Evolutionary conservation across 1,284 basidiomycete species (phyloP), one percentile per base, ranked within the genome.

Genomic region (Naganishia liquefaciens): DNA sequence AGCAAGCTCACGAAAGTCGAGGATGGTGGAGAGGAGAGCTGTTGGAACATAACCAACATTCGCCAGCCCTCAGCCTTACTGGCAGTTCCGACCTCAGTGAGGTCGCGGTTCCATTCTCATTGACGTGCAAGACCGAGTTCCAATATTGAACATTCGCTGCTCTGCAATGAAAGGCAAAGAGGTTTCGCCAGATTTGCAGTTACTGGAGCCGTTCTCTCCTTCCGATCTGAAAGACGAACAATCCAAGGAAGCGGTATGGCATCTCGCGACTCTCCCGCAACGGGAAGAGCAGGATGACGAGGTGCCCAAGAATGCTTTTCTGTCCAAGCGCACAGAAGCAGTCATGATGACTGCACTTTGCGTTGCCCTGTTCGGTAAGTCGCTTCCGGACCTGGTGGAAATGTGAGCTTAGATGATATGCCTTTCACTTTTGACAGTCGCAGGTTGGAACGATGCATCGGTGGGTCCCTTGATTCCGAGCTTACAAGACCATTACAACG

Each of bases 401-500:
- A 9, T 49, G n/a, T 21, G 33, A 27, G 42, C 28, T 37, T 11
- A 30, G 69, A 82, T 27, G 82, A 3, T 37, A 10, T 23, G 15
- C 7, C 10, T 19, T 13, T 82, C 55, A 69, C 21, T 9, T 10
- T 28, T 25, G 17, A 5, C 40, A 63, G 62, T 85, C 15, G 77
- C 79, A 0, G 86, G 86, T 3, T 86, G 85, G 84, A 86, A 86
- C 70, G 86, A 86, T 71, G 83, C 82, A 3, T 82, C 82, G 17
- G 81, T 82, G n/a, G 85, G 85, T 0, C 84, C 86, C 1, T 74
- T 87, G n/a, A 73, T 87, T 1, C 85, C 85, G 17, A 77, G 80
- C 3, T 81, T 87, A 23, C 85, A 85, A 69, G 72, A 72, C 0
- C 77, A 82, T 57, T 87, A 86, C 69, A 52, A 72, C 52, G 63